Percentiles rank a stretch among this genome's conserved stretches.
phyloP scores from a whole-genome alignment of 148 eudicot genomes.

The Hydrangea macrophylla region DNA sequence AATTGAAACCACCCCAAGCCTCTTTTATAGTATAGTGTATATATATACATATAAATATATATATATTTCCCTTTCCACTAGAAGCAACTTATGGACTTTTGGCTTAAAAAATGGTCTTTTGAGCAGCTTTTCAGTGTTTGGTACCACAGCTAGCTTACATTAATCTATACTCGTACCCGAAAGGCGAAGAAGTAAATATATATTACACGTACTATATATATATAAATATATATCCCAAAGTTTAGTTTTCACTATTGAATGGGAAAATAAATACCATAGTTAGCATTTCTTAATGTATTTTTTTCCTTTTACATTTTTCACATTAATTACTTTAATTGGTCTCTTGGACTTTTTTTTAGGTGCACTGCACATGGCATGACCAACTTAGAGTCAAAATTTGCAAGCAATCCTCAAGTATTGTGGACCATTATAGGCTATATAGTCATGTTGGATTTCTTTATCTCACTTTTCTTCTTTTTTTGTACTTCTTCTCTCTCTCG shows the following conservation, averaged over 20 bases:
- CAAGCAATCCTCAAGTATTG: background rate
- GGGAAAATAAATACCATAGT: background rate
- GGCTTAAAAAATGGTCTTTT: conserved; percentile 6
- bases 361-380: background rate
- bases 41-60: too few relatives aligned
- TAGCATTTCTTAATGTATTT: background rate
- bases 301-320: background rate
- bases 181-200: background rate
- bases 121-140: conserved; percentile 2
- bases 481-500: too few relatives aligned
- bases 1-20: too few relatives aligned
- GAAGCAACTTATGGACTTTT: background rate
- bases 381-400: background rate
- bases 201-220: too few relatives aligned
- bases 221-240: background rate
- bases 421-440: conserved; percentile 8
- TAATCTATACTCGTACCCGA: background rate
- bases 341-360: background rate
- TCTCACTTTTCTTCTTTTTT: too few relatives aligned
- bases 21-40: too few relatives aligned
- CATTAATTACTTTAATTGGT: background rate
- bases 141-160: background rate
- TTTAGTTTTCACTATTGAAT: background rate
- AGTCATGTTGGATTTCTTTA: too few relatives aligned
- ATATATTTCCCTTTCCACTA: background rate